Percentiles rank a stretch among this genome's conserved stretches.
Conservation (phyloP, 2,329 filamentous ascomycete genomes). For the Nigrospora oryzae region DNA sequence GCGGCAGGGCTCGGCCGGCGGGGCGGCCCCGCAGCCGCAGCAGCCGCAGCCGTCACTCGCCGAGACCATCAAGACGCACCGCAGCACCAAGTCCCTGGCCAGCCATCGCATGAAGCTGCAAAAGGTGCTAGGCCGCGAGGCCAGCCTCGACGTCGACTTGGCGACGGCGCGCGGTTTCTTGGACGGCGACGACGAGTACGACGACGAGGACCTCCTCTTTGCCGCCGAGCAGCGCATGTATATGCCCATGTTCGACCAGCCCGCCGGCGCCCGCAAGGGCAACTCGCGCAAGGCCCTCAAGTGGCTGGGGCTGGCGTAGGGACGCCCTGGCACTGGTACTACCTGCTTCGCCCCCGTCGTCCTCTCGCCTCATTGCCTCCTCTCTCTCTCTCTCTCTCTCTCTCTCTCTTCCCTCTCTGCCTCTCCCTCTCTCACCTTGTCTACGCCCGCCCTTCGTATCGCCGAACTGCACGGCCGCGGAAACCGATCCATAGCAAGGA, state of each 20-base stretch:
- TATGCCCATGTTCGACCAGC: conserved; percentile 40
- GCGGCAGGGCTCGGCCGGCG: no score
- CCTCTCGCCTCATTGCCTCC: not conserved
- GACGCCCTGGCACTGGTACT: not conserved
- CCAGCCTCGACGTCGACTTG: not conserved
- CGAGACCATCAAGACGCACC: conserved; percentile 21
- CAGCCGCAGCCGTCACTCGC: conserved; percentile 18
- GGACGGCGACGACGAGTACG: conserved; percentile 17
- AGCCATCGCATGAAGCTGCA: conserved; percentile 21
- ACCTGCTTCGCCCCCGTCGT: no score
- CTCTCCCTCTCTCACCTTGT: no score
- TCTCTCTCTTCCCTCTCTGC: no score
- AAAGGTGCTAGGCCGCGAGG: conserved; percentile 12
- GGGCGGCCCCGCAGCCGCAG: conserved; percentile 3
- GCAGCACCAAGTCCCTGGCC: conserved; percentile 16
- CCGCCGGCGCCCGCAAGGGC: conserved; percentile 23
- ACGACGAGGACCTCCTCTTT: conserved; percentile 30
- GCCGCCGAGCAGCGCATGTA: conserved; percentile 41
- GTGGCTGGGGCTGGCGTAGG: conserved; percentile 39
- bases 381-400: no score
- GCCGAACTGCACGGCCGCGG: no score
- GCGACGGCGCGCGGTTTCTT: not conserved
- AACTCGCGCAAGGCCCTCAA: conserved; percentile 44
- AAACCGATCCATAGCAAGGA: no score
- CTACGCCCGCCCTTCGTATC: no score